Evolutionary conservation across 345 rosid species (phyloP), one percentile per base, ranked within the genome.

Genomic region (Sisymbrium altissimum): DNA sequence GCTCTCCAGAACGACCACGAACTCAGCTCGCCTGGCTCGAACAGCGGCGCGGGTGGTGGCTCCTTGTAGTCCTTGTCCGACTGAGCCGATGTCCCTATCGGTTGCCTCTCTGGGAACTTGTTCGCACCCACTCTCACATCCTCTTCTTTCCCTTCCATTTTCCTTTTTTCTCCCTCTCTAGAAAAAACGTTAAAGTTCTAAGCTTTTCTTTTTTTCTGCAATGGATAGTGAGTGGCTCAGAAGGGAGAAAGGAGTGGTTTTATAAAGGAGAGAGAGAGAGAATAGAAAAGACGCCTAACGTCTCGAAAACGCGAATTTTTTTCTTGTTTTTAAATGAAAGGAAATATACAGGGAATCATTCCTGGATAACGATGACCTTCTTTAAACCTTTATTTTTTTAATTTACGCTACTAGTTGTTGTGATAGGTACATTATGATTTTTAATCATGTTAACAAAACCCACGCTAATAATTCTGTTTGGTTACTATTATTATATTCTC

Each of bases 1-100:
- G 84, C 84, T 71, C 81, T 77, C 12, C 43, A 82, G 61, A 82
- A 82, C 0, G 83, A 82, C 85, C 85, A 82, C 1, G 83, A 82
- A 1, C 68, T 61, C 29, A 82, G 62, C 76, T 79, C 85, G 1
- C 73, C 80, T 12, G 83, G 65, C 75, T 82, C 85, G 55, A 82
- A 79, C 49, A 82, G 62, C n/a, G 83, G 83, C 6, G 84, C 83
- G 7, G 84, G 58, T 23, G 84, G 82, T 56, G 83, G 83, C 64
- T 82, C 83, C 48, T 75, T 77, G 84, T 83, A 83, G 86, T 83
- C 83, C 64, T 74, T 81, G 70, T 71, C 74, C 5, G 66, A 44
- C 61, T 81, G 85, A 72, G 85, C 83, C 3, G 85, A 68, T 0
- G 83, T 82, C 4, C 85, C 85, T 0, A 82, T 72, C 3, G 81